Percentiles rank a stretch among this genome's conserved stretches.
Evolutionary conservation across 345 rosid genomes (phyloP).

Genomic region (Psidium guajava): DNA sequence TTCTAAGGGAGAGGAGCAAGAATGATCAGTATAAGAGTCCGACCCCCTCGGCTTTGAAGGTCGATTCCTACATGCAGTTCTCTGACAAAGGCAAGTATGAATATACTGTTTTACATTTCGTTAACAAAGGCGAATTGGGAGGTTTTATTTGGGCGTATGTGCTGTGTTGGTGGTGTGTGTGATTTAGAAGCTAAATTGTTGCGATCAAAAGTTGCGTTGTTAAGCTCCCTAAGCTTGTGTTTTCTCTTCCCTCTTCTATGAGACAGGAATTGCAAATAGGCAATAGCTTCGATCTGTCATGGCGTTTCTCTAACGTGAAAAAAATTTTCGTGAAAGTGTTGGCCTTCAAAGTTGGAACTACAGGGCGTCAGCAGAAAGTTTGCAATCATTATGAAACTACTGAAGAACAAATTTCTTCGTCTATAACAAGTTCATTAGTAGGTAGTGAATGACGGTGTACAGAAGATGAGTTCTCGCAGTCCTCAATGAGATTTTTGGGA

Average conservation of each 20-base stretch:
- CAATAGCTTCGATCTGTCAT: neutral
- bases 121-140: neutral
- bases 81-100: conserved; percentile 66
- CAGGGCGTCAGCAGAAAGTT: neutral
- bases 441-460: neutral
- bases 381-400: neutral
- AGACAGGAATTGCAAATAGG: neutral
- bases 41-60: conserved; percentile 46
- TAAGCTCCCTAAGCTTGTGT: neutral
- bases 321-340: neutral
- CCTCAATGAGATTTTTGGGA: neutral
- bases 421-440: neutral
- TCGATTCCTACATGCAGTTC: conserved; percentile 81
- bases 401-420: neutral
- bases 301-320: neutral
- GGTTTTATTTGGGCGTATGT: neutral
- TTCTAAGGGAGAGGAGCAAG: conserved; percentile 78
- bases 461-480: neutral
- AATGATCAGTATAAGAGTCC: conserved; percentile 60
- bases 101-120: neutral
- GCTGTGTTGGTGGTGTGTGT: neutral
- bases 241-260: neutral
- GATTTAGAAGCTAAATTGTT: neutral
- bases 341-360: neutral
- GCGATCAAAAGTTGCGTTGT: neutral